Evolutionary conservation across 1,284 basidiomycete genomes (phyloP).

Genomic region (Fomitopsis betulina): DNA sequence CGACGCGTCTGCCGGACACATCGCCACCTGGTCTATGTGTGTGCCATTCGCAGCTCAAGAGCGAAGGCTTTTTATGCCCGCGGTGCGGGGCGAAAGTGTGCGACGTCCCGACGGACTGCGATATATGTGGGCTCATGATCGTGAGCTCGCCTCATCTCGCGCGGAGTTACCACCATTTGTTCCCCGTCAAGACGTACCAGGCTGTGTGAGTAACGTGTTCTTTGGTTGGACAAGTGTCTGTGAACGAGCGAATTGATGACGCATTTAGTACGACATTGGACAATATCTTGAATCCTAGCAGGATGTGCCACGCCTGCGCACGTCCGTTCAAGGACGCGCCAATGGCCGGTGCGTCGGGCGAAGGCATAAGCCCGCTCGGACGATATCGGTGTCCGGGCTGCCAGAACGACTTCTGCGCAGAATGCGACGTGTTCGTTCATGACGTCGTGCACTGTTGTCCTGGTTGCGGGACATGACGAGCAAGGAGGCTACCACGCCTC

Average conservation of each 20-base stretch:
- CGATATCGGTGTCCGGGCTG: constrained; percentile 69
- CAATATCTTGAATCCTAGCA: constrained; percentile 29
- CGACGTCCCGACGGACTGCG: constrained; percentile 97
- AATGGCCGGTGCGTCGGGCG: constrained; percentile 31
- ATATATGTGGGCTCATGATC: constrained; percentile 95
- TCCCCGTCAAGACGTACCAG: constrained; percentile 81
- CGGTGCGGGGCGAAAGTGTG: constrained; percentile 91
- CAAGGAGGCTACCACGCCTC: too few species aligned
- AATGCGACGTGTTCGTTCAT: constrained; percentile 64
- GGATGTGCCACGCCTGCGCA: constrained; percentile 70
- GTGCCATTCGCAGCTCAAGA: constrained; percentile 89
- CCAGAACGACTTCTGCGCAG: constrained; percentile 51
- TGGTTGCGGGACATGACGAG: constrained; percentile 38
- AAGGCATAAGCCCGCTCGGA: constrained; percentile 75
- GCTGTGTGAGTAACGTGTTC: constrained; percentile 61
- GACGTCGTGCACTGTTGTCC: constrained; percentile 60
- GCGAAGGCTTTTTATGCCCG: constrained; percentile 92
- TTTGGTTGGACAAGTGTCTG: not conserved
- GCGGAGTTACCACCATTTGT: constrained; percentile 91
- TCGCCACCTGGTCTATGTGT: constrained; percentile 85
- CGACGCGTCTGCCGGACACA: constrained; percentile 81
- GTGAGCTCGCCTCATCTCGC: constrained; percentile 97
- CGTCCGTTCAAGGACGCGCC: constrained; percentile 47
- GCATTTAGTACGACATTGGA: constrained; percentile 35
- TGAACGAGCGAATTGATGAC: too few species aligned